Percentiles rank a stretch among this genome's conserved stretches.
phyloP scores from a whole-genome alignment of 139 green algal species.

The Haematococcus sp. region DNA sequence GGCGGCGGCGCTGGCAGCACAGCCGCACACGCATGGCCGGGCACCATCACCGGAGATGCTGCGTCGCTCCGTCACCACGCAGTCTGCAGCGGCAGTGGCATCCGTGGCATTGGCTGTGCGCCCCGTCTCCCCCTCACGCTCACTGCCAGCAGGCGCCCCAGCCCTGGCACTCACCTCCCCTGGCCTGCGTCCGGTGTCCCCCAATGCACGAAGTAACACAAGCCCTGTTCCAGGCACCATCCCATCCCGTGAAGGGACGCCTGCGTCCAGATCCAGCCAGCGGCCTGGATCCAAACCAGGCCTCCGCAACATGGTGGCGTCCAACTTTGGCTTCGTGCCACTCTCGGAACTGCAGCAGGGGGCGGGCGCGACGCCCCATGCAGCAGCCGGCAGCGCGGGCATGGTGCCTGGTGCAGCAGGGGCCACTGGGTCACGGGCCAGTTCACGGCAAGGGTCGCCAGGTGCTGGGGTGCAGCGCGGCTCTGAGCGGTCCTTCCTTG shows the following conservation, averaged over 20 bases:
- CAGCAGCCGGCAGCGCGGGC: neutral
- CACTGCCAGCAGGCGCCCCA: no score
- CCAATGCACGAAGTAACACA: no score
- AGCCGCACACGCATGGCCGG: neutral
- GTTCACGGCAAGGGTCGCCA: no score
- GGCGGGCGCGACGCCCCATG: neutral
- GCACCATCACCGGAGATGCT: no score
- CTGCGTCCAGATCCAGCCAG: neutral
- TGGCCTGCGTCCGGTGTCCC: no score
- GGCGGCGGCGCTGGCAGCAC: neutral
- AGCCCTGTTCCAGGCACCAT: no score
- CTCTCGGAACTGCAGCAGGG: neutral
- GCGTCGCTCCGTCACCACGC: neutral
- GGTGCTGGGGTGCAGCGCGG: no score
- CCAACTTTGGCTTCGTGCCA: slow-evolving; percentile 6
- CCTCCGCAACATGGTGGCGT: neutral
- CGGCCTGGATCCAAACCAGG: no score
- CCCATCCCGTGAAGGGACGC: neutral
- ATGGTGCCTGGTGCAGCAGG: neutral
- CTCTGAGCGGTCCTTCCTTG: no score
- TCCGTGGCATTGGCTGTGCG: no score
- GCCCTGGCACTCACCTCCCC: no score
- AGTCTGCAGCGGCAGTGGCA: neutral
- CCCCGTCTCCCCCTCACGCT: no score
- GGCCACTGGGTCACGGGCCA: neutral